These are phyloP conservation scores for Xerocomellus amylosporus DNA, from an alignment of 768 basidiomycete genomes.

Conservation along the genomic window DNA sequence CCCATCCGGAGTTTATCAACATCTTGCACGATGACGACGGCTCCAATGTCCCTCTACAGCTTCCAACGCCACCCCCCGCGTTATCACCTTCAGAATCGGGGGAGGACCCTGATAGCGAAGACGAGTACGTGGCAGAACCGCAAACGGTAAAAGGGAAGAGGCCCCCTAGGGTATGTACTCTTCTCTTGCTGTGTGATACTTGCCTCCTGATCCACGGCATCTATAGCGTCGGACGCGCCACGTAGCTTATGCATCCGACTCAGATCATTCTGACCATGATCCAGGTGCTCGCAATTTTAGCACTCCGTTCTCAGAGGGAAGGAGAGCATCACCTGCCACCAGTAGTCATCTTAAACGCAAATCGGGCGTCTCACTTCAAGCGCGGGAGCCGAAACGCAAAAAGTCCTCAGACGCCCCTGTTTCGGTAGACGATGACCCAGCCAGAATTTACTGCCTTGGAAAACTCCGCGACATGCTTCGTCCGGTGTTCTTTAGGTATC, in stretches of 20 bases:
- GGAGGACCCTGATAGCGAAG: slow-evolving; percentile 54
- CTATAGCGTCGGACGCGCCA: slow-evolving; percentile 45
- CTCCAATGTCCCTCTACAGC: slow-evolving; percentile 14
- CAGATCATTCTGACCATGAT: slow-evolving; percentile 38
- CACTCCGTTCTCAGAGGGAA: slow-evolving; percentile 19
- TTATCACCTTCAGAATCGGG: slow-evolving; percentile 46
- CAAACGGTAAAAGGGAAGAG: slow-evolving; percentile 34
- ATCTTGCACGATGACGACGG: slow-evolving; percentile 19
- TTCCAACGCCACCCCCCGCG: slow-evolving; percentile 31
- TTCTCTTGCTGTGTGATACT: slow-evolving; percentile 5
- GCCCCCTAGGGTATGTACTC: slow-evolving; percentile 44
- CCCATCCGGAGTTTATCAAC: slow-evolving; percentile 44
- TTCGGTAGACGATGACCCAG: slow-evolving; percentile 60
- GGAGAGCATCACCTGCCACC: slow-evolving; percentile 20
- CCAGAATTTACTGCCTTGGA: slow-evolving; percentile 74
- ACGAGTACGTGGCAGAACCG: slow-evolving; percentile 63
- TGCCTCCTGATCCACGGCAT: slow-evolving; percentile 13
- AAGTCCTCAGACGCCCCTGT: slow-evolving; percentile 41
- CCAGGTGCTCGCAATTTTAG: slow-evolving; percentile 15
- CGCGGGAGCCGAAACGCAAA: slow-evolving; percentile 46
- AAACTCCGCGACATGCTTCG: slow-evolving; percentile 72
- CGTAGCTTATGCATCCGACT: slow-evolving; percentile 40
- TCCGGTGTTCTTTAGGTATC: slow-evolving; percentile 70
- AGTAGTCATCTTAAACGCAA: slow-evolving; percentile 52
- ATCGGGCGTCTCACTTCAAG: slow-evolving; percentile 36